Base-by-base conservation (phyloP, 306 rosid genomes). In the Acmispon strigosus region DNA sequence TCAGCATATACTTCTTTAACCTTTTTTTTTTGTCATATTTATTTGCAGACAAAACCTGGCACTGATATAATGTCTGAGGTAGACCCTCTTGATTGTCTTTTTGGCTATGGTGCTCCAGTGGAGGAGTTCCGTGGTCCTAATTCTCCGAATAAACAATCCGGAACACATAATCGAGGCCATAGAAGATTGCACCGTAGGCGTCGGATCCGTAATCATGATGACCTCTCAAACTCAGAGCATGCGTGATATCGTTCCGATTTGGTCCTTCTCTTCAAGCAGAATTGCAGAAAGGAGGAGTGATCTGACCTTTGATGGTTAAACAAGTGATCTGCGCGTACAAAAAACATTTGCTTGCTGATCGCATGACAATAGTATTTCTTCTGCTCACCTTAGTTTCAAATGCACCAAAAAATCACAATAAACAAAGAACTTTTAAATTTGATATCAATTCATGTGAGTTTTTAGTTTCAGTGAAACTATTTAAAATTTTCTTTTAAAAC, bases 1-100 rank as follows among this genome's bases (percentile, higher is more conserved):
- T 56, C 12, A 17, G 5, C 47, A 20, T 73, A 42, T 67, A 42
- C 34, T 27, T 10, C 5, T 15, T 16, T 72, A 27, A 13, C 16
- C 32, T 43, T 34, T 48, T 19, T 16, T 19, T 19, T 44, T 16
- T 1, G 34, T 22, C 51, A 16, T 1, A 2, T 62, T 62, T 63
- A 50, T 44, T 66, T 77, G 81, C 72, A 89, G 97, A 51, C 16
- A 77, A 84, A 71, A 70, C 58, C 78, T 20, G 82, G 20, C 11
- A 45, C 32, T 55, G 92, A 84, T 50, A 37, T 43, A 57, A 48
- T 15, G 74, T 66, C 73, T 10, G 97, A 87, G 72, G 37, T 32
- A 16, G 96, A 87, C 69, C 95, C 96, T 63, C 78, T 94, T 55
- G 96, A 87, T 76, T 80, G 66, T 56, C 42, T 94, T 42, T 94